Base-by-base conservation (phyloP, 805 yeast genomes). In the Cyberlindnera subsufficiens region DNA sequence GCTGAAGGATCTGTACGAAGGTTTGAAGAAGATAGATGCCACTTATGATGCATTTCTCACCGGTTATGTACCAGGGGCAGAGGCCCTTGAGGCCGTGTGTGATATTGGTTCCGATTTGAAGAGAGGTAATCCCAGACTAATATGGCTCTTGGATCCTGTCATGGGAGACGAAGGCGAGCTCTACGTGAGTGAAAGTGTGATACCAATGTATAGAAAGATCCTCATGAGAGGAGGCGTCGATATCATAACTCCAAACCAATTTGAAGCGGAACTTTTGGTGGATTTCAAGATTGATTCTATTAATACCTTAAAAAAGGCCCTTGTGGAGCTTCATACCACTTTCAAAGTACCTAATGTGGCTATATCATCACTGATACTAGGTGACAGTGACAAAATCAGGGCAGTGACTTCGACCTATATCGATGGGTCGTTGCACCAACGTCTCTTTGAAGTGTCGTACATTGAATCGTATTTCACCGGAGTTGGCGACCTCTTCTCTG, bases 401-500 rank as follows among this genome's bases (percentile, higher is more conserved):
- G 47, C 53, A 3, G 55, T 49, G 7, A 43, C 53, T 6, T 56
- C 61, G 2, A 40, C 53, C 10, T 37, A 29, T 9, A 38, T 33
- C 7, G 32, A 37, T n/a, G 46, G 40, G 4, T 18, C 42, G 18
- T 39, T 50, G 6, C 36, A 38, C 17, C 37, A 51, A 15, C 42
- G 40, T 5, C 17, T 47, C 37, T 79, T 75, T 53, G 70, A 71
- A 50, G 71, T 84, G 13, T 83, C 86, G 2, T 67, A 71, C 30
- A 75, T 87, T 34, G 78, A 82, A 42, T 81, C 91, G 5, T 88
- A 91, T 60, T 91, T 90, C 64, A 87, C 96, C 0, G 98, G 98
- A 2, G 96, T 93, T 0, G 98, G 98, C 6, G 98, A 90, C 56
- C 63, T 90, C 34, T 90, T 91, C 54, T 82, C 96, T 0, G 91